These are phyloP conservation scores for Microbotryum lychnidis-dioicae DNA, from an alignment of 1,284 basidiomycete genomes.

Conservation along the genomic window DNA sequence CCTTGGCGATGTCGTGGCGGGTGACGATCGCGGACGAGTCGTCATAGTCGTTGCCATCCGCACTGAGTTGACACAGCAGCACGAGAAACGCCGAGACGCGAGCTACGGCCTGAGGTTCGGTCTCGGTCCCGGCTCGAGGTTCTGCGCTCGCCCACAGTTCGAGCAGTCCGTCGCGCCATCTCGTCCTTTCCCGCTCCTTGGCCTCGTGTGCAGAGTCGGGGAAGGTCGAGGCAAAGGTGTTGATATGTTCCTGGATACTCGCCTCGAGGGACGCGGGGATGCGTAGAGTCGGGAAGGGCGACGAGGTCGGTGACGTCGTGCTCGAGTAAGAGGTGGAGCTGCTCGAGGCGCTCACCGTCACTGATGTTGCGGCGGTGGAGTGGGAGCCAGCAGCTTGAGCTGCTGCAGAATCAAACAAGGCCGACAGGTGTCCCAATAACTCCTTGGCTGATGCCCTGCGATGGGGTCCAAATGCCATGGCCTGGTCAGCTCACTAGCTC, in stretches of 20 bases:
- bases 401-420: too few species aligned
- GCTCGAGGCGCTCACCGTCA: too few species aligned
- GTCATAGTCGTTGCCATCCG: conserved; percentile 23
- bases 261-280: not conserved
- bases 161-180: conserved; percentile 24
- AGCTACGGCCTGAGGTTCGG: conserved; percentile 14
- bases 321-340: not conserved
- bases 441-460: too few species aligned
- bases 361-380: too few species aligned
- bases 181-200: conserved; percentile 14
- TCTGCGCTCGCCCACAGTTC: conserved; percentile 24
- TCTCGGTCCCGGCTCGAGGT: conserved; percentile 23
- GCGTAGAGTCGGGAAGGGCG: not conserved
- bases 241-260: not conserved
- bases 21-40: conserved; percentile 21
- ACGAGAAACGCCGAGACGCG: conserved; percentile 24
- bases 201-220: not conserved
- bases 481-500: too few species aligned
- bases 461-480: too few species aligned
- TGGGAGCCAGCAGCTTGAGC: too few species aligned
- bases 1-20: conserved; percentile 16
- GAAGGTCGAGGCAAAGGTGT: not conserved
- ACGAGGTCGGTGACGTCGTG: not conserved
- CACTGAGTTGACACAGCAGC: conserved; percentile 20
- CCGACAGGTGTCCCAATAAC: too few species aligned